Percentiles rank a stretch among this genome's conserved stretches.
Conservation (phyloP, 345 rosid genomes). For the Camelina neglecta region DNA sequence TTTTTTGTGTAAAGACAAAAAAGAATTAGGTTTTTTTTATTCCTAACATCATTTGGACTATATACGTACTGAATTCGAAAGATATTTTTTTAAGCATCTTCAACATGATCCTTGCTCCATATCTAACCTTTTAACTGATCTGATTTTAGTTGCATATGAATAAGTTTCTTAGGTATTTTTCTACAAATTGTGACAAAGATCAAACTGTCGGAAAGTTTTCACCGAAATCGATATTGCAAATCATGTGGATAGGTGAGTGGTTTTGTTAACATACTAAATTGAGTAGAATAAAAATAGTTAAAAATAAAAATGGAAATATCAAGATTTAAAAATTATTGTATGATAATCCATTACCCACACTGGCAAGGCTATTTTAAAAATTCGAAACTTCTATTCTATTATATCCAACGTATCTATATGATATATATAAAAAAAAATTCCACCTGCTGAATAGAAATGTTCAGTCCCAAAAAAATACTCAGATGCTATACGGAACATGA, state of each 20-base stretch:
- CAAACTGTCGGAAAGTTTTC: not conserved
- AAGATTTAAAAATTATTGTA: not conserved
- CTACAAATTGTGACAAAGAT: not conserved
- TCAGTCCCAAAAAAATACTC: conserved; percentile 32
- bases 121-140: too few relatives aligned
- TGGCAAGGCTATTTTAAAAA: not conserved
- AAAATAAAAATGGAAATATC: not conserved
- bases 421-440: not conserved
- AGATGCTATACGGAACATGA: conserved; percentile 23
- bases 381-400: conserved; percentile 7
- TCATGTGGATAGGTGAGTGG: not conserved
- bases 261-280: not conserved
- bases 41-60: not conserved
- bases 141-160: too few relatives aligned
- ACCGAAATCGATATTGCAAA: not conserved
- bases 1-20: not conserved
- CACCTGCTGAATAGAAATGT: not conserved
- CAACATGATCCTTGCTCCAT: not conserved
- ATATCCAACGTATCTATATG: not conserved
- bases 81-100: not conserved
- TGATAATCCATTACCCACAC: not conserved
- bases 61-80: not conserved
- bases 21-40: not conserved
- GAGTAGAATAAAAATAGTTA: not conserved
- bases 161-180: not conserved